Evolutionary conservation across 768 basidiomycete species (phyloP).

Genomic region (Kondoa subrosea): DNA sequence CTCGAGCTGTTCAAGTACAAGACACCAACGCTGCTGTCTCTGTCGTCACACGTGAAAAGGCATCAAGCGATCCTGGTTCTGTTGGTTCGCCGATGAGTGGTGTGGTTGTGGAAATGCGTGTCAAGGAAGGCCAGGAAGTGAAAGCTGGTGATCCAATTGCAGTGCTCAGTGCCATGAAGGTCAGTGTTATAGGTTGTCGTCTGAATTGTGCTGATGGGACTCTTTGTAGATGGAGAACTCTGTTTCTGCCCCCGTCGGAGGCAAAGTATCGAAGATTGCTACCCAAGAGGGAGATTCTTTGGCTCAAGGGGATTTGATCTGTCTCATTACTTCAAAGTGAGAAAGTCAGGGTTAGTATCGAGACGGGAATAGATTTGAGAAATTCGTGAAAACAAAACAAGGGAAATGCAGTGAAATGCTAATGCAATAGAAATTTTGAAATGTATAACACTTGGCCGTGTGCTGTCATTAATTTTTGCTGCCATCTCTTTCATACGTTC

Average conservation of each 20-base stretch:
- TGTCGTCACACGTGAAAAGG: conserved; percentile 83
- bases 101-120: conserved; percentile 92
- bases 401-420: neutral
- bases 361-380: too few species aligned
- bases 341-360: too few species aligned
- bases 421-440: neutral
- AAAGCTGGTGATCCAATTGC: conserved; percentile 94
- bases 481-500: neutral
- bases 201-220: conserved; percentile 12
- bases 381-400: neutral
- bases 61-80: conserved; percentile 44
- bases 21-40: conserved; percentile 96
- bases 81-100: conserved; percentile 34
- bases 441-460: neutral
- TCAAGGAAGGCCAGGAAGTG: conserved; percentile 93
- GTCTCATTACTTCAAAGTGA: neutral
- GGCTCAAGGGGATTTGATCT: conserved; percentile 22
- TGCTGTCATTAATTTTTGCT: neutral
- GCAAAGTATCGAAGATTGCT: conserved; percentile 81
- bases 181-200: neutral
- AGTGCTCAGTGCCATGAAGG: conserved; percentile 76
- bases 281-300: conserved; percentile 78
- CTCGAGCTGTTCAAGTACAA: conserved; percentile 85
- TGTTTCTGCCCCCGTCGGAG: conserved; percentile 88
- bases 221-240: conserved; percentile 76